phyloP scores from a whole-genome alignment of 306 rosid species.

The Begonia peltatifolia region DNA sequence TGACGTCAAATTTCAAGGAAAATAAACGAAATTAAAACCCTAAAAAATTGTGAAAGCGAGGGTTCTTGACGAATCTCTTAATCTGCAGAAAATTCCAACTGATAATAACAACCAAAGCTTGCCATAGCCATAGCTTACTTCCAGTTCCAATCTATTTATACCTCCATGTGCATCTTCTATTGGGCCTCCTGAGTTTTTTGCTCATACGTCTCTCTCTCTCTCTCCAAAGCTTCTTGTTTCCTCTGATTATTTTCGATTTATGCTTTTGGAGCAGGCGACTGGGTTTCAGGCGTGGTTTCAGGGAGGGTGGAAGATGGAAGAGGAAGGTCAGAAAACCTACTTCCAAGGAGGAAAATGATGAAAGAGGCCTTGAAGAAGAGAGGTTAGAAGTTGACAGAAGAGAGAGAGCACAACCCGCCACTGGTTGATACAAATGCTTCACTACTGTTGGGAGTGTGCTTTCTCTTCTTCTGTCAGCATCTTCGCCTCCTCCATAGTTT shows the following conservation, averaged over 20 bases:
- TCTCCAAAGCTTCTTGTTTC: no score
- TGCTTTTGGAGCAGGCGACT: neutral
- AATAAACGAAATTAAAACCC: conserved; percentile 1
- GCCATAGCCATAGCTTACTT: neutral
- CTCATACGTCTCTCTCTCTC: neutral
- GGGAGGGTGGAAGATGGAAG: neutral
- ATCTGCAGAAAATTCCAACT: neutral
- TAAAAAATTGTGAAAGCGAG: neutral
- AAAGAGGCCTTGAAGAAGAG: conserved; percentile 3
- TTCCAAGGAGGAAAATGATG: neutral
- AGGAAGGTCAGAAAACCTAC: neutral
- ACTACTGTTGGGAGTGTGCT: conserved; percentile 72
- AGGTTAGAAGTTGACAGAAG: conserved; percentile 76
- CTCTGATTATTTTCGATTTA: neutral
- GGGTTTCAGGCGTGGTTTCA: neutral
- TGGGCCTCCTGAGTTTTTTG: neutral
- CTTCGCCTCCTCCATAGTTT: neutral
- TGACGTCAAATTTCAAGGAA: neutral
- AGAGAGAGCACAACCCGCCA: conserved; percentile 83
- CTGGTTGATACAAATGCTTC: conserved; percentile 29
- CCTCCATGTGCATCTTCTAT: neutral
- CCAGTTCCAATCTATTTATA: neutral
- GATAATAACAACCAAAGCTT: neutral
- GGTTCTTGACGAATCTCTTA: neutral
- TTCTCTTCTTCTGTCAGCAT: conserved; percentile 63